A percentile compares a stretch with the other conserved stretches of the same genome.
phyloP scores from a whole-genome alignment of 495 filamentous ascomycete species.

The Podospora australis region DNA sequence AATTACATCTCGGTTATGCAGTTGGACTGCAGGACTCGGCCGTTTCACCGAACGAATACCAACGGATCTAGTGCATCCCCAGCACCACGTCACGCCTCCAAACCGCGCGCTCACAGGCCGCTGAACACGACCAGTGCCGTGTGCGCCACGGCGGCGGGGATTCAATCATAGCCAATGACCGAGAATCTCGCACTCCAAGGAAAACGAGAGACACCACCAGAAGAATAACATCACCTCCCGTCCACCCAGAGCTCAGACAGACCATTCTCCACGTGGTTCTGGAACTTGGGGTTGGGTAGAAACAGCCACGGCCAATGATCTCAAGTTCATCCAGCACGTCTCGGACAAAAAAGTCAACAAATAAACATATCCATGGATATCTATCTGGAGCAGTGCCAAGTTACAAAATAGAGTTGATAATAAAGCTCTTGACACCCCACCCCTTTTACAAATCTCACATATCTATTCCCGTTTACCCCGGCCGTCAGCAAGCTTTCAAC shows the following conservation, averaged over 20 bases:
- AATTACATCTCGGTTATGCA: background rate
- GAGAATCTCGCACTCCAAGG: slow-evolving; percentile 6
- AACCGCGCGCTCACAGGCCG: slow-evolving; percentile 2
- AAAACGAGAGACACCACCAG: slow-evolving; percentile 3
- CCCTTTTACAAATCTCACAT: slow-evolving; percentile 6
- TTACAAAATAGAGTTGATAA: slow-evolving; percentile 3
- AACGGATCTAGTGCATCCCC: slow-evolving; percentile 6
- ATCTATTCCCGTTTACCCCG: slow-evolving; percentile 1
- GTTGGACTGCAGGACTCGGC: slow-evolving; percentile 4
- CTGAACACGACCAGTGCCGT: slow-evolving; percentile 13
- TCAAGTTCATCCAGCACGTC: background rate
- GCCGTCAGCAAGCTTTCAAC: background rate
- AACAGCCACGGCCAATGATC: slow-evolving; percentile 8
- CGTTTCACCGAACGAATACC: slow-evolving; percentile 10
- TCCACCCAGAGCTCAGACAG: too few relatives aligned
- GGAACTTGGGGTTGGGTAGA: background rate
- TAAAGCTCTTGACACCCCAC: slow-evolving; percentile 3
- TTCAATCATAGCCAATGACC: slow-evolving; percentile 5
- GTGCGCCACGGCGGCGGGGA: slow-evolving; percentile 3
- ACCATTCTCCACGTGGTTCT: slow-evolving; percentile 6
- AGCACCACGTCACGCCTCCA: slow-evolving; percentile 4
- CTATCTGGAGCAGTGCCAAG: background rate
- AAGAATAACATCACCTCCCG: background rate
- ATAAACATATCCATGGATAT: too few relatives aligned
- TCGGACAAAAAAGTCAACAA: slow-evolving; percentile 9